Evolutionary conservation across 176 grass and related monocot genomes (phyloP).

Genomic region (Avena insularis): DNA sequence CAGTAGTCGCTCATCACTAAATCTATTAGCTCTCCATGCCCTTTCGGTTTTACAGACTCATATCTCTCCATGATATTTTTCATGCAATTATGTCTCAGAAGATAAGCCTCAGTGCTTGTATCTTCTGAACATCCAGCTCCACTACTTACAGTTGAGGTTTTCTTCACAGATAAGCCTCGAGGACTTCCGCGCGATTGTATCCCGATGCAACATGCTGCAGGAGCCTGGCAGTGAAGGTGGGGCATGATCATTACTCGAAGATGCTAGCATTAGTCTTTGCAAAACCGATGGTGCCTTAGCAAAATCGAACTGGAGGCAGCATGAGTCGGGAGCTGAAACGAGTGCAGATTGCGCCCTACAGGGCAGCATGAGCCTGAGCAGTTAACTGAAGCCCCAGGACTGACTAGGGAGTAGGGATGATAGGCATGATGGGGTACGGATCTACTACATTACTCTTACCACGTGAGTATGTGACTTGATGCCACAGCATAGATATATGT

Average conservation of each 20-base stretch:
- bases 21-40: no score
- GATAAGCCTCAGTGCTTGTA: not conserved
- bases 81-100: not conserved
- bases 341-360: not conserved
- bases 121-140: slow-evolving; percentile 3
- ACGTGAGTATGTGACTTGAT: slow-evolving; percentile 22
- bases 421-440: not conserved
- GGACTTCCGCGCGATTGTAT: slow-evolving; percentile 77
- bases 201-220: slow-evolving; percentile 85
- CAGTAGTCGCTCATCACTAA: no score
- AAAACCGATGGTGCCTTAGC: not conserved
- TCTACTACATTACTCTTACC: not conserved
- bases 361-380: not conserved
- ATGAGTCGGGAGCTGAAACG: not conserved
- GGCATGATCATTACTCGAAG: not conserved
- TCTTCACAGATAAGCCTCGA: slow-evolving; percentile 75
- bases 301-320: not conserved
- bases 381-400: not conserved
- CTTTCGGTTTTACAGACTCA: not conserved
- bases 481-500: not conserved
- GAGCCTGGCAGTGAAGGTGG: slow-evolving; percentile 45
- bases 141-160: slow-evolving; percentile 4
- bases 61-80: not conserved
- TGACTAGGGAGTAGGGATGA: not conserved
- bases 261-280: slow-evolving; percentile 4